Conservation (phyloP, 2,329 filamentous ascomycete genomes). For the Sporothrix sp. region DNA sequence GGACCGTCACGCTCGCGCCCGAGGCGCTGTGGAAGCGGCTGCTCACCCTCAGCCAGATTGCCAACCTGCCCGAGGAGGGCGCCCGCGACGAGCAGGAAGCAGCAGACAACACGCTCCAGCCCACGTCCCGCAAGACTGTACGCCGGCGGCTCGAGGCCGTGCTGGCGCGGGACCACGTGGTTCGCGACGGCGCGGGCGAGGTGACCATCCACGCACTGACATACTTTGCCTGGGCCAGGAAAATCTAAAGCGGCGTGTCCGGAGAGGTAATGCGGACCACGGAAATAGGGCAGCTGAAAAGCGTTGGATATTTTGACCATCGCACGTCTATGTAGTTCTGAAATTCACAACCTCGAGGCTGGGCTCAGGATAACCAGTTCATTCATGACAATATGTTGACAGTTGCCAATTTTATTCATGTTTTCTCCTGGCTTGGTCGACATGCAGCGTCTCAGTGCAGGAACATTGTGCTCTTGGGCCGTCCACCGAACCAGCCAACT, state of each 20-base stretch:
- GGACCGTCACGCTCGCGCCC: constrained; percentile 47
- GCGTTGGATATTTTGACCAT: too few species aligned
- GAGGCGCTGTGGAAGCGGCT: constrained; percentile 56
- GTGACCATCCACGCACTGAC: constrained; percentile 56
- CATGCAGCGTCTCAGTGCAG: too few species aligned
- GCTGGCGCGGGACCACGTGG: constrained; percentile 44
- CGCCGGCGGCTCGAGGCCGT: constrained; percentile 43
- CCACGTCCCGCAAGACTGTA: constrained; percentile 37
- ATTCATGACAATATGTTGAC: too few species aligned
- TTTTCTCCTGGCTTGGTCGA: too few species aligned
- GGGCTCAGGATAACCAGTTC: too few species aligned
- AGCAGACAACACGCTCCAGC: background rate
- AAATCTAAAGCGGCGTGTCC: constrained; percentile 20
- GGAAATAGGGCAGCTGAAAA: too few species aligned
- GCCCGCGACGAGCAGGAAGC: background rate
- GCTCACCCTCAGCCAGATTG: constrained; percentile 58
- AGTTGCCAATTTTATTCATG: too few species aligned
- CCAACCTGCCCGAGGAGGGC: constrained; percentile 41
- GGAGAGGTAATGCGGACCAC: too few species aligned
- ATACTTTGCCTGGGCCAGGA: constrained; percentile 52
- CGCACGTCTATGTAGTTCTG: too few species aligned
- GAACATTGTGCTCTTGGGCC: too few species aligned
- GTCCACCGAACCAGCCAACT: too few species aligned
- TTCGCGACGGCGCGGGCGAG: constrained; percentile 51
- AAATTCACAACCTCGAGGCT: too few species aligned